Percentiles rank a stretch among this genome's conserved stretches.
These are phyloP conservation scores for Clonostachys rosea DNA, from an alignment of 2,329 filamentous ascomycete species.

Conservation along the genomic window DNA sequence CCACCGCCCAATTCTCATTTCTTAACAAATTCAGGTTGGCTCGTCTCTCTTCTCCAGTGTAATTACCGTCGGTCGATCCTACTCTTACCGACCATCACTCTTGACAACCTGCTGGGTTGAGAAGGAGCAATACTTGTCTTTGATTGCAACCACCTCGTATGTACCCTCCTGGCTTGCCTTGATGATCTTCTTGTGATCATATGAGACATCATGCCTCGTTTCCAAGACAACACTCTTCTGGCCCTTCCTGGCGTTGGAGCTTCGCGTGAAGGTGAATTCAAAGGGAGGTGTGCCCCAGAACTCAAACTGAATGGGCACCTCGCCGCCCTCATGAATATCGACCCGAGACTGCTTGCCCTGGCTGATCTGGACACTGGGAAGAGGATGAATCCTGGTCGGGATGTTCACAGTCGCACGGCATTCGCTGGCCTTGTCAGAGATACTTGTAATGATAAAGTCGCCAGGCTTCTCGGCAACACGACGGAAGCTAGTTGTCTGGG, in stretches of 20 bases:
- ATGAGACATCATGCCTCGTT: conserved; percentile 81
- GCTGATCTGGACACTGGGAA: conserved; percentile 87
- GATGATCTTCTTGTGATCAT: conserved; percentile 77
- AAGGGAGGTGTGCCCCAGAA: conserved; percentile 96
- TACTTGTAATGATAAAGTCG: conserved; percentile 78
- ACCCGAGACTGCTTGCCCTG: conserved; percentile 76
- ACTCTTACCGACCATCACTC: conserved; percentile 31
- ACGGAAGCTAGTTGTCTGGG: conserved; percentile 77
- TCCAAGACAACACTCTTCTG: conserved; percentile 80
- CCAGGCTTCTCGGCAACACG: conserved; percentile 91
- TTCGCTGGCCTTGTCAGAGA: conserved; percentile 83
- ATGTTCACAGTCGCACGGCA: conserved; percentile 79
- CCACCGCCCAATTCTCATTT: too few species aligned
- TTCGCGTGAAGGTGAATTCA: conserved; percentile 94
- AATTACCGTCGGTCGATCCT: neutral
- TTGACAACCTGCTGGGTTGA: conserved; percentile 62
- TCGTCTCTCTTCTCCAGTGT: neutral
- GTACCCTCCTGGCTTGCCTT: conserved; percentile 90
- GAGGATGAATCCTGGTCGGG: conserved; percentile 80
- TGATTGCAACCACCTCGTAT: conserved; percentile 95
- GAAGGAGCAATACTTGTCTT: conserved; percentile 88
- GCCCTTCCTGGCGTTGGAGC: conserved; percentile 76
- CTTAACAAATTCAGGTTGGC: too few species aligned
- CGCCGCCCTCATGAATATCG: conserved; percentile 94
- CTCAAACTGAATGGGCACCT: conserved; percentile 89